phyloP scores from a whole-genome alignment of 2,329 filamentous ascomycete genomes.

The Chrysoporthe deuterocubensis region DNA sequence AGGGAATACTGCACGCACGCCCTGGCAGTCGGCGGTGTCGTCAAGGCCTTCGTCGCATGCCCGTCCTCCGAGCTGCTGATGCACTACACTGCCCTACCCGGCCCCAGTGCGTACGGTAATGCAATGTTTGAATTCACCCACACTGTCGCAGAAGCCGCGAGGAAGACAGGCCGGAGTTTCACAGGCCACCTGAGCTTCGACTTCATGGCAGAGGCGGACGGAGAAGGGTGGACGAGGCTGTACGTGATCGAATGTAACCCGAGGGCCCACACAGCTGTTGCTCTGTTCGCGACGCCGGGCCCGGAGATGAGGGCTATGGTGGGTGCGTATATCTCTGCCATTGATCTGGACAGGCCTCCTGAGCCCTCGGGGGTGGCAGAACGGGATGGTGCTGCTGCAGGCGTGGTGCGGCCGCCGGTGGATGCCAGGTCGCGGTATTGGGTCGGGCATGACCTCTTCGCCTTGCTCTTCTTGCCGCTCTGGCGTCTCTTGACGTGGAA shows the following conservation, averaged over 20 bases:
- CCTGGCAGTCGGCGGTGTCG: conserved; percentile 65
- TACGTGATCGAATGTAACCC: conserved; percentile 76
- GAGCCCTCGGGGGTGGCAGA: not conserved
- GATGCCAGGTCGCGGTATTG: conserved; percentile 55
- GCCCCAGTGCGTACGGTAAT: conserved; percentile 55
- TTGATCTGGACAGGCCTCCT: conserved; percentile 34
- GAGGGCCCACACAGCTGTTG: conserved; percentile 68
- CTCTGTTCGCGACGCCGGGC: conserved; percentile 56
- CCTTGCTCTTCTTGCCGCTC: conserved; percentile 53
- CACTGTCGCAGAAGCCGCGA: conserved; percentile 56
- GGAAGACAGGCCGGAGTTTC: conserved; percentile 42
- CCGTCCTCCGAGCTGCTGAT: conserved; percentile 65
- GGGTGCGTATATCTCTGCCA: conserved; percentile 55
- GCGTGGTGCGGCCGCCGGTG: conserved; percentile 29
- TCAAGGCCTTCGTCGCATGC: conserved; percentile 71
- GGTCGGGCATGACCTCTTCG: conserved; percentile 68
- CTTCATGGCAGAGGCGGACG: conserved; percentile 62
- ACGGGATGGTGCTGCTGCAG: not conserved
- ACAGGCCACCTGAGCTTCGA: conserved; percentile 77
- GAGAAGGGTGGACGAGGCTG: conserved; percentile 44
- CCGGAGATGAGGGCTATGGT: conserved; percentile 49
- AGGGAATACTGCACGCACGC: conserved; percentile 74
- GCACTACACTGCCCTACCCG: conserved; percentile 66
- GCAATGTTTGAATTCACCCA: conserved; percentile 70
- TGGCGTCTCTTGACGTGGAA: conserved; percentile 36